phyloP scores from a whole-genome alignment of 192 early-diverging fungal species.

The Umbelopsis sp. region DNA sequence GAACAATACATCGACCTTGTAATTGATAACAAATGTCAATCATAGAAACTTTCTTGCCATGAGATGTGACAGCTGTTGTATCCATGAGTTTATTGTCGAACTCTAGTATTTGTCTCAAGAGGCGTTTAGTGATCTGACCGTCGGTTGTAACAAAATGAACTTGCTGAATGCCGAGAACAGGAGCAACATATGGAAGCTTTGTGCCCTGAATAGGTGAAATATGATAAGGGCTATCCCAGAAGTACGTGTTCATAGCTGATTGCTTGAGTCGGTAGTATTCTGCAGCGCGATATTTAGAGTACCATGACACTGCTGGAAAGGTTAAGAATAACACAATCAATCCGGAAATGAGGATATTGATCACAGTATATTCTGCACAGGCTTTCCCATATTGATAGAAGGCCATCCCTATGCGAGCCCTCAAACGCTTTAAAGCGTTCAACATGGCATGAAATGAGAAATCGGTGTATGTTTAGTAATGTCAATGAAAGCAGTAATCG shows the following conservation, averaged over 20 bases:
- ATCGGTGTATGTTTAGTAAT: neutral
- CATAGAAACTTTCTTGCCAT: conserved; percentile 12
- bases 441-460: neutral
- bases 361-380: neutral
- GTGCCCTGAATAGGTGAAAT: neutral
- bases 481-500: neutral
- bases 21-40: conserved; percentile 20
- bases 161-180: conserved; percentile 18
- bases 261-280: neutral
- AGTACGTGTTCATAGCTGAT: conserved; percentile 7
- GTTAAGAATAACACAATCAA: neutral
- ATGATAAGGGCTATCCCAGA: conserved; percentile 13
- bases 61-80: neutral
- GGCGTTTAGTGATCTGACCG: conserved; percentile 14
- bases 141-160: conserved; percentile 21
- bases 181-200: neutral
- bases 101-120: conserved; percentile 17
- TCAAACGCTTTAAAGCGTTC: conserved; percentile 11
- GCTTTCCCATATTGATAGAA: conserved; percentile 2
- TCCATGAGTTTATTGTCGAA: conserved; percentile 19
- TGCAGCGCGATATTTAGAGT: neutral
- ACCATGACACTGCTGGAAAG: neutral
- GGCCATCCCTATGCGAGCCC: neutral
- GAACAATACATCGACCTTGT: conserved; percentile 50
- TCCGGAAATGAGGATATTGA: neutral